phyloP scores from a whole-genome alignment of 2,329 filamentous ascomycete genomes.

The Grosmannia serpens region DNA sequence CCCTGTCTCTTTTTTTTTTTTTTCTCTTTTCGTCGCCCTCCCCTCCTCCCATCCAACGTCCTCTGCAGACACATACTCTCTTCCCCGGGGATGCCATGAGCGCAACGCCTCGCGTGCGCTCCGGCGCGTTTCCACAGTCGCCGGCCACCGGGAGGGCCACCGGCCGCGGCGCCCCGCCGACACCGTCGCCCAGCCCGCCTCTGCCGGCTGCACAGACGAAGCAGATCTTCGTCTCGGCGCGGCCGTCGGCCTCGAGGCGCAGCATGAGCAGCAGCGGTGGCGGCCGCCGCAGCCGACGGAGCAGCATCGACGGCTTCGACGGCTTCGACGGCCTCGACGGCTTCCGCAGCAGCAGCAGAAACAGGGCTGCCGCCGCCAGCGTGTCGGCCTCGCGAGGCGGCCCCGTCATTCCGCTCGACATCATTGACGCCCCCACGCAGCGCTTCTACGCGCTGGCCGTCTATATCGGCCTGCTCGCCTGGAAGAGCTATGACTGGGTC shows the following conservation, averaged over 20 bases:
- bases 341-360: constrained; percentile 15
- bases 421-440: constrained; percentile 85
- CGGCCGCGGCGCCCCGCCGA: constrained; percentile 11
- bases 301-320: not conserved
- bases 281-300: not conserved
- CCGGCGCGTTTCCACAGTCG: constrained; percentile 17
- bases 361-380: constrained; percentile 28
- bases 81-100: constrained; percentile 16
- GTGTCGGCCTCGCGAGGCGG: constrained; percentile 14
- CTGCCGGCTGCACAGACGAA: not conserved
- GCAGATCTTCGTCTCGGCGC: constrained; percentile 5
- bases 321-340: not conserved
- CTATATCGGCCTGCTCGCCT: constrained; percentile 65
- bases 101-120: constrained; percentile 15
- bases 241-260: not conserved
- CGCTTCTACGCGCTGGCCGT: constrained; percentile 76
- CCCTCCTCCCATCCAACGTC: not conserved
- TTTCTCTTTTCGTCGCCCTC: not conserved
- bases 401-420: constrained; percentile 68
- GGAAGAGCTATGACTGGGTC: constrained; percentile 80
- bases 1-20: not conserved
- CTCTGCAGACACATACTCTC: not conserved
- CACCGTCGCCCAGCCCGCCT: constrained; percentile 13
- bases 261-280: not conserved
- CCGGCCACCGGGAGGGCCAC: constrained; percentile 6